These are phyloP conservation scores for Rubia peregrina DNA, from an alignment of 305 asterid genomes.

Conservation along the genomic window DNA sequence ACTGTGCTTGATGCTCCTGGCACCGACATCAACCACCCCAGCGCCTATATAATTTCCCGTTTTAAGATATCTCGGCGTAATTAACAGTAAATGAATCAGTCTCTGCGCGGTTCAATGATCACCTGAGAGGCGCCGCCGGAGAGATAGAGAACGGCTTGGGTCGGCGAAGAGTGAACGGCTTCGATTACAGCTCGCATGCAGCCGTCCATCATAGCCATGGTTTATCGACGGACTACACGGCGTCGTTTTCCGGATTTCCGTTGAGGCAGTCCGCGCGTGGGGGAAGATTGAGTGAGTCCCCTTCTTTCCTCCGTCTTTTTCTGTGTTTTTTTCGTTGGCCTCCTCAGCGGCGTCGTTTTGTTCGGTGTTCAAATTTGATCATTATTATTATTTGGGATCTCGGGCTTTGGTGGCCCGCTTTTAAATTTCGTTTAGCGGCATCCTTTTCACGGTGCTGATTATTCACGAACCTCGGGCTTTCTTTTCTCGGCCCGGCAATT, in stretches of 20 bases:
- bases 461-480: not conserved
- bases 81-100: not conserved
- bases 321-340: not conserved
- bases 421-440: no score
- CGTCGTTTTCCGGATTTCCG: not conserved
- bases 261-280: not conserved
- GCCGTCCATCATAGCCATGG: constrained; percentile 45
- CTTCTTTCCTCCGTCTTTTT: not conserved
- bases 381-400: not conserved
- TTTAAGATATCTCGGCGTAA: not conserved
- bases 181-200: constrained; percentile 61
- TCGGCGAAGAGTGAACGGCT: constrained; percentile 62
- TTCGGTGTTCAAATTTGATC: not conserved
- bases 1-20: constrained; percentile 90
- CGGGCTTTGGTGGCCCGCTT: no score
- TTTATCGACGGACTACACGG: not conserved
- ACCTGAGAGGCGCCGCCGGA: constrained; percentile 98
- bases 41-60: constrained; percentile 40
- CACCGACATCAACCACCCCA: constrained; percentile 85
- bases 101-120: not conserved
- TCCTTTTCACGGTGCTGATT: not conserved
- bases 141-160: constrained; percentile 72
- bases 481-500: not conserved
- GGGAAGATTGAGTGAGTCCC: not conserved
- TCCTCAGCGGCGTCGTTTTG: not conserved